Evolutionary conservation across 2,329 filamentous ascomycete genomes (phyloP).

Genomic region (Aspergillus sclerotialis): DNA sequence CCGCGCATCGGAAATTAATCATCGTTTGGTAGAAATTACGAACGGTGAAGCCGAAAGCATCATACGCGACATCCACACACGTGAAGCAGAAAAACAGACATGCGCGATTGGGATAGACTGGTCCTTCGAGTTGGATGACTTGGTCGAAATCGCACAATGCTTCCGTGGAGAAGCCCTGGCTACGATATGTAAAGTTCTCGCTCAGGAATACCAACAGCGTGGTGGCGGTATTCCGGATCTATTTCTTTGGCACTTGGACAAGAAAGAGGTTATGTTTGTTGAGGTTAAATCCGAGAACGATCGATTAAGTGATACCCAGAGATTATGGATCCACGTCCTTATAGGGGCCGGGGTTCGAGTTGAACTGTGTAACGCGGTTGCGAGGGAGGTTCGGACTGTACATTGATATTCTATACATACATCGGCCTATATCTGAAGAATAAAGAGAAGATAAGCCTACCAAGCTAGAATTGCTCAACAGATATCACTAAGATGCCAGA

Average conservation of each 20-base stretch:
- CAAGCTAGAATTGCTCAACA: no score
- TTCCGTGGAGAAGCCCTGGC: slow-evolving; percentile 77
- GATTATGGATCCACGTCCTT: slow-evolving; percentile 94
- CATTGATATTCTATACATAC: no score
- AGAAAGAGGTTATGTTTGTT: slow-evolving; percentile 63
- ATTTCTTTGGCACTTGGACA: slow-evolving; percentile 68
- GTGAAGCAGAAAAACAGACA: slow-evolving; percentile 63
- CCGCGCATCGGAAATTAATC: slow-evolving; percentile 83
- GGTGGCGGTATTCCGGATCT: slow-evolving; percentile 88
- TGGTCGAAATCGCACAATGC: slow-evolving; percentile 70
- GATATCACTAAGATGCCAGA: no score
- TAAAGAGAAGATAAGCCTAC: no score
- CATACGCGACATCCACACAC: slow-evolving; percentile 60
- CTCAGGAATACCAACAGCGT: slow-evolving; percentile 83
- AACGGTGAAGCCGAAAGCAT: slow-evolving; percentile 69
- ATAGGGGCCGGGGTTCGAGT: slow-evolving; percentile 77
- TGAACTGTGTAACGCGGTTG: slow-evolving; percentile 66
- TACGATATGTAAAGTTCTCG: slow-evolving; percentile 84
- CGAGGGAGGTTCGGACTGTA: slow-evolving; percentile 50
- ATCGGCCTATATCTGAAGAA: no score
- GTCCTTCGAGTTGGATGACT: slow-evolving; percentile 72
- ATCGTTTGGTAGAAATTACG: slow-evolving; percentile 73
- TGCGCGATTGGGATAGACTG: slow-evolving; percentile 90
- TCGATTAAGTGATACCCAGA: slow-evolving; percentile 87
- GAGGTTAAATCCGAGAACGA: slow-evolving; percentile 85